Evolutionary conservation across 495 filamentous ascomycete genomes (phyloP), one percentile per base, ranked within the genome.

Genomic region (Penicillium parvum): DNA sequence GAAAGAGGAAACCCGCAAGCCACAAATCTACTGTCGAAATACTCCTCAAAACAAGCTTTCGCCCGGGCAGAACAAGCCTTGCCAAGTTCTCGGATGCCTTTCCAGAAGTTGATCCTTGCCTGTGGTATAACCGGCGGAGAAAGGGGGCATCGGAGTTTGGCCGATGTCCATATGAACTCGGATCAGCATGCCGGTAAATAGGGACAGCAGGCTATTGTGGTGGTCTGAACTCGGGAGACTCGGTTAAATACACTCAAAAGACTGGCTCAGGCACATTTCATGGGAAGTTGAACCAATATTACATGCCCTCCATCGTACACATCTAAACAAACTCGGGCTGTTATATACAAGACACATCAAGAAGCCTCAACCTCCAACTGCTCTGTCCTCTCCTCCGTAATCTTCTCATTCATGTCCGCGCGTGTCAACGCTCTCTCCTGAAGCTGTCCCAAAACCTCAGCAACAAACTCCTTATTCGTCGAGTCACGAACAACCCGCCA

Each of bases 401-500:
- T 9, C 9, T 23, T 32, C 10, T 49, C 46, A 12, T 26, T 14
- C 5, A 19, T 36, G 4, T 36, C 33, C 7, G 40, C 32, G 14
- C 46, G 11, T 7, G 25, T 28, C 19, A 16, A 17, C n/a, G 51
- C 51, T 35, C 51, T 40, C 7, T 54, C 51, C n/a, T 48, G 40
- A 12, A 54, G 23, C 15, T 54, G 40, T 12, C 36, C 38, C 25
- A 37, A 34, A 20, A 54, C 22, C 1, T 32, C 40, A 2, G 29
- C 26, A n/a, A 54, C 47, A 20, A 50, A 54, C 12, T 37, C 46
- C 9, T 43, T 40, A 7, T 54, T 37, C 5, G 17, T 32, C 4
- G 51, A 54, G 15, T 54, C 51, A 8, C 28, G 32, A 11, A 50
- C 51, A 10, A 54, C 51, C 7, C 41, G 38, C 37, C 39, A 50